Base-by-base conservation (phyloP, 129 eudicot species). In the Tanacetum coccineum region DNA sequence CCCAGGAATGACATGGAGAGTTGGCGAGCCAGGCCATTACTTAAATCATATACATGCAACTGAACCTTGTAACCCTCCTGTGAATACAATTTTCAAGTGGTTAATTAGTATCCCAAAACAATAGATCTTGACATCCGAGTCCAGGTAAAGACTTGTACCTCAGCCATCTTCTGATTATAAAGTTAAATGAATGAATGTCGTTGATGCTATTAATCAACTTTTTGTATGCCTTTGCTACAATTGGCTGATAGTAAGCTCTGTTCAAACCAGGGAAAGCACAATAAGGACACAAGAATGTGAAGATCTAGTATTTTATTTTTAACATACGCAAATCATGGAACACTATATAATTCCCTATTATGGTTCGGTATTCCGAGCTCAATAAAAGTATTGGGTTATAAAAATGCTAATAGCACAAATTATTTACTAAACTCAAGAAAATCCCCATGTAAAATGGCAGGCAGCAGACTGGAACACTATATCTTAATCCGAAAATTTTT, bases 11-110 rank as follows among this genome's bases (percentile, higher is more conserved):
- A 77, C 67, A 83, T 83, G 14, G 98, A 91, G 46, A 91, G 80
- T 57, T 91, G 98, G 17, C 95, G 89, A 66, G 98, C 98, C 46
- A 87, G 70, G 17, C 98, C 98, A 44, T 82, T 85, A 65, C 98
- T 91, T 58, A 91, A 64, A 71, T 91, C 98, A 66, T 91, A 91
- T 8, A 77, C 89, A 56, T 91, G 84, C 77, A 91, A 76, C 21
- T 70, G 62, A 30, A 91, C 98, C 73, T 82, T 87, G 74, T 83
- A 61, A 46, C 85, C 86, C 61, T 91, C 96, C 97, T 87, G 87
- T 72, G 47, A 53, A 28, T 18, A 19, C 2, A 68, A 61, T 2
- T 36, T 26, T 55, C 14, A 42, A 51, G 40, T 59, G 46, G 19
- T 50, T 75, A 68, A 5, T 51, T 22, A 21, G 44, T 68, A 59